A percentile compares a stretch with the other conserved stretches of the same genome.
Conservation (phyloP, 2,329 filamentous ascomycete species). For the Curvularia spicifera region DNA sequence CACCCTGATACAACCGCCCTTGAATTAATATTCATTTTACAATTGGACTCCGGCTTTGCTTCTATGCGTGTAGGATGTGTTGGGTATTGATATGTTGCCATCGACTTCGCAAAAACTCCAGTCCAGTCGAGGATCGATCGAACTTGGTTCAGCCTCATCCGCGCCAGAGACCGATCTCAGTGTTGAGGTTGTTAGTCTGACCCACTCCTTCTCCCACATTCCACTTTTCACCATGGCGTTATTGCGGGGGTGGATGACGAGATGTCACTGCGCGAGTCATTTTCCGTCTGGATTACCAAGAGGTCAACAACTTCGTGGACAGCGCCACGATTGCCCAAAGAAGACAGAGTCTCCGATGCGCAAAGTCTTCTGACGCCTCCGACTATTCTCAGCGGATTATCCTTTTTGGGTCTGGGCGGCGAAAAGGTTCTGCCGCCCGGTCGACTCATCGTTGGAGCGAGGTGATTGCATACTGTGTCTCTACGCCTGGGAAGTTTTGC, state of each 20-base stretch:
- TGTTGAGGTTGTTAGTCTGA: constrained; percentile 6
- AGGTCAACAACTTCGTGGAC: constrained; percentile 2
- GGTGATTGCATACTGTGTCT: neutral
- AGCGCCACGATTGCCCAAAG: constrained; percentile 1
- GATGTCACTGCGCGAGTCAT: constrained; percentile 6
- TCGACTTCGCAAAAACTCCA: neutral
- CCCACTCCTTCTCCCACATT: constrained; percentile 8
- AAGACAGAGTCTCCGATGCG: constrained; percentile 7
- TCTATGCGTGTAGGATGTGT: neutral
- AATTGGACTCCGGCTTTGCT: neutral
- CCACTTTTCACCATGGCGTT: constrained; percentile 17
- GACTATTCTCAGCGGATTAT: neutral
- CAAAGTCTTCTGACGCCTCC: neutral
- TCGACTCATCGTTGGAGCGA: neutral
- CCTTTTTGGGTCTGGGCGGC: neutral
- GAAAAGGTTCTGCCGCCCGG: constrained; percentile 3
- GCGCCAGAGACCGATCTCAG: neutral
- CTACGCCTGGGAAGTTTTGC: neutral
- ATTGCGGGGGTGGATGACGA: constrained; percentile 21
- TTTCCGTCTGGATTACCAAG: neutral
- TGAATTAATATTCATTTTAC: neutral
- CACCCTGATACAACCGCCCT: neutral
- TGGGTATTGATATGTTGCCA: neutral
- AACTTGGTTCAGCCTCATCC: neutral
- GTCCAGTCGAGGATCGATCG: neutral